Base-by-base conservation (phyloP, 805 yeast genomes). In the Grigorovia yakushimaensis region DNA sequence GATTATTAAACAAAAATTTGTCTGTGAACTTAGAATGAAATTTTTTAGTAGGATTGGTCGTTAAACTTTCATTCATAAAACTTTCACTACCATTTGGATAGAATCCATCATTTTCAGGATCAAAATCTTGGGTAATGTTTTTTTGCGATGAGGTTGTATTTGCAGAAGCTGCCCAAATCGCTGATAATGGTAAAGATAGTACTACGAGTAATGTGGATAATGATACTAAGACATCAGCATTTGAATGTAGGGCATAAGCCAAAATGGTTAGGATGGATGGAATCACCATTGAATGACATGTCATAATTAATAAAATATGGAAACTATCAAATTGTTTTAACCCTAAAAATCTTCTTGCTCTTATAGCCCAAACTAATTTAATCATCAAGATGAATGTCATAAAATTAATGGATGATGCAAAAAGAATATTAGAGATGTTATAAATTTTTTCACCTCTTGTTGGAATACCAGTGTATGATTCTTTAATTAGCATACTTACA, bases 91-190 rank as follows among this genome's bases (percentile, higher is more conserved):
- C 51, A 21, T 42, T 51, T 21, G 57, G 52, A 42, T 51, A 49
- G 22, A 57, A 59, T 15, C 59, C 57, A 11, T 50, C 47, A n/a
- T 50, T 35, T 4, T 43, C 52, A 5, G 56, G 48, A 7, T 57
- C 42, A 30, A 49, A 55, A 6, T 58, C 58, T 7, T 62, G 51
- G 35, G 47, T 52, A 13, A 64, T 40, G 1, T 79, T 70, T 2
- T 68, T 66, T 20, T 81, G 73, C 8, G 54, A 54, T 3, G 73
- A 48, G 1, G 72, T 58, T 47, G 76, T 77, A 55, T 81, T 80
- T 1, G 82, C 72, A 2, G 88, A 70, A 4, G 82, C 70, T 0
- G 96, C 95, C 97, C 97, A 88, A 76, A 88, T 75, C 0, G 95
- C 78, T 0, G 95, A 79, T 43, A 89, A 64, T 1, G 96, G 96